Evolutionary conservation across 2,329 filamentous ascomycete genomes (phyloP).

Genomic region (Fusarium heterosporum): DNA sequence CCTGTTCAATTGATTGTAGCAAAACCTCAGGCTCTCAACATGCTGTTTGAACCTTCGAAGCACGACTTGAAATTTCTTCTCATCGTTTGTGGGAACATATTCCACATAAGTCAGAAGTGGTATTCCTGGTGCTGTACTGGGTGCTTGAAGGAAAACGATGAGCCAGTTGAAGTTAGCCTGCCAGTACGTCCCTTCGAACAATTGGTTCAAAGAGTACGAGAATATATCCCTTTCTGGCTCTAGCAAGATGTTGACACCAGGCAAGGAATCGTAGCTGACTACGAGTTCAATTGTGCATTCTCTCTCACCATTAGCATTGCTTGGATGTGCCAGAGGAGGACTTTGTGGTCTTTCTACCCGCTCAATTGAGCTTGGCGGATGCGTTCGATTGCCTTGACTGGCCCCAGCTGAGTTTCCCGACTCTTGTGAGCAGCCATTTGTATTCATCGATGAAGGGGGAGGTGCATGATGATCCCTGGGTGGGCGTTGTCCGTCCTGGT

Average conservation of each 20-base stretch:
- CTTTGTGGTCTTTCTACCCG: background rate
- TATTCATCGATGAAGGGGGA: background rate
- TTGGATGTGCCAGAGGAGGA: accelerated
- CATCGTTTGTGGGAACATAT: background rate
- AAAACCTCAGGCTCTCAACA: background rate
- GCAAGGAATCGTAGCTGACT: conserved; percentile 13
- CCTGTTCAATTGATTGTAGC: background rate
- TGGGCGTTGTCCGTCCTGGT: background rate
- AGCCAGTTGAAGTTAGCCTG: background rate
- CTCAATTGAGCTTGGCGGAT: background rate
- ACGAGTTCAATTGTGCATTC: background rate
- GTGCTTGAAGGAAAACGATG: background rate
- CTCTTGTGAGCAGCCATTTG: background rate
- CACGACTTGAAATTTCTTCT: background rate
- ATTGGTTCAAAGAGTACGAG: background rate
- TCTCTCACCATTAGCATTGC: background rate
- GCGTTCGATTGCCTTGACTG: background rate
- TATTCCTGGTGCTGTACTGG: background rate
- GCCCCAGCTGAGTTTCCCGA: accelerated
- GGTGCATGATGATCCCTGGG: background rate
- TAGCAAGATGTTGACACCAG: background rate
- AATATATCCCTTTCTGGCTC: background rate
- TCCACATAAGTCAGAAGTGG: background rate
- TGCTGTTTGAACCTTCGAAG: conserved; percentile 12
- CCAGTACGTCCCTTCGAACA: conserved; percentile 1